Conservation (phyloP, 192 early-diverging fungal genomes). For the Glomus cerebriforme region DNA sequence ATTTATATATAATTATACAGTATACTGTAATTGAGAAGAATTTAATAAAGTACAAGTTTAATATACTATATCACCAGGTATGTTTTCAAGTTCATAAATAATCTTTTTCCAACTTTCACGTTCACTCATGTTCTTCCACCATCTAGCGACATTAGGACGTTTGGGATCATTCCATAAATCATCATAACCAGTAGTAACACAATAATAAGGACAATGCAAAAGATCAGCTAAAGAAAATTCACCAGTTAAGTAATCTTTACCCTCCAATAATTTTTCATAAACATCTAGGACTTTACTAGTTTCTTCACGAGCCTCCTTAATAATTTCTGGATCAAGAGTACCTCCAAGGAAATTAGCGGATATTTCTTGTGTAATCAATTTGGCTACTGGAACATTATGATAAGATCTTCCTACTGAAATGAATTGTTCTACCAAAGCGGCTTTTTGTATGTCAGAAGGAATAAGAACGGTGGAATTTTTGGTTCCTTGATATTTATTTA, state of each 20-base stretch:
- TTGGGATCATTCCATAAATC: constrained; percentile 23
- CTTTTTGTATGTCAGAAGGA: constrained; percentile 34
- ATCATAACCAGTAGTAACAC: no score
- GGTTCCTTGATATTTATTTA: neutral
- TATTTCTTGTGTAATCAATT: neutral
- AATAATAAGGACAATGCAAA: constrained; percentile 18
- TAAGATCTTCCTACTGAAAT: constrained; percentile 31
- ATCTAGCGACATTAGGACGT: constrained; percentile 33
- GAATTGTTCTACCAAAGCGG: constrained; percentile 39
- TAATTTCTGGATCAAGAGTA: constrained; percentile 6
- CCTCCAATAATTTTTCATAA: constrained; percentile 31
- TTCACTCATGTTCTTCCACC: constrained; percentile 18
- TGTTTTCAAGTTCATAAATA: neutral
- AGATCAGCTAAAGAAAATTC: constrained; percentile 32
- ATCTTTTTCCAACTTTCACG: neutral
- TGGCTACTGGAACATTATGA: neutral
- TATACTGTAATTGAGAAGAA: no score
- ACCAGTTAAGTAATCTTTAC: constrained; percentile 33
- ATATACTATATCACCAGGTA: no score
- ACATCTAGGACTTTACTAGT: constrained; percentile 9
- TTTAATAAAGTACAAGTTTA: no score
- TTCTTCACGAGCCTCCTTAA: neutral
- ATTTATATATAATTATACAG: no score
- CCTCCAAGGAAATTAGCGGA: neutral
- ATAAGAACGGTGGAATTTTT: constrained; percentile 31